Evolutionary conservation across 2,329 filamentous ascomycete genomes (phyloP).

Genomic region (Fusarium pininemorale): DNA sequence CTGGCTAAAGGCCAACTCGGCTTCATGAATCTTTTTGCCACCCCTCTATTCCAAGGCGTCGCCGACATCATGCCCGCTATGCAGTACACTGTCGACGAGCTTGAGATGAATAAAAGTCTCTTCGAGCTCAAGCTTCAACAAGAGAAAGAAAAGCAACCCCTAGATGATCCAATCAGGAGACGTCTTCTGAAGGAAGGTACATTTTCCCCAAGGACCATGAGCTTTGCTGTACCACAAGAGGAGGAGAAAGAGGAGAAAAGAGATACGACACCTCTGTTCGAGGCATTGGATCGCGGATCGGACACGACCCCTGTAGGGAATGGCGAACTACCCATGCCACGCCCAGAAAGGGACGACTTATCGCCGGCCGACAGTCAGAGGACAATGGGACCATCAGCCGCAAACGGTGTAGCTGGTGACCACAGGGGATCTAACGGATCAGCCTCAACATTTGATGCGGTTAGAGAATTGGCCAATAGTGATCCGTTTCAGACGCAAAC

Average conservation of each 20-base stretch:
- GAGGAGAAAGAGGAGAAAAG: constrained; percentile 41
- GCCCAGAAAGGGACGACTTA: constrained; percentile 40
- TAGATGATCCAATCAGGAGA: constrained; percentile 51
- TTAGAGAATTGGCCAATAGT: constrained; percentile 58
- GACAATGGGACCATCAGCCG: constrained; percentile 41
- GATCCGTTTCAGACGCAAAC: constrained; percentile 57
- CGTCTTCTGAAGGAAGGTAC: constrained; percentile 52
- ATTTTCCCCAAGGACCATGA: constrained; percentile 57
- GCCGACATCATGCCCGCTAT: constrained; percentile 86
- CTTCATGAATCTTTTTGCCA: constrained; percentile 96
- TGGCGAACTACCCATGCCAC: constrained; percentile 36
- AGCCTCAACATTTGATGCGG: constrained; percentile 55
- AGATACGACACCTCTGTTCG: constrained; percentile 23
- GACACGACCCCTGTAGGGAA: constrained; percentile 35
- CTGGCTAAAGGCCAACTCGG: constrained; percentile 88
- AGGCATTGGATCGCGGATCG: constrained; percentile 27
- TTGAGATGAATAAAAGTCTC: constrained; percentile 76
- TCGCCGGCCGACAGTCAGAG: constrained; percentile 42
- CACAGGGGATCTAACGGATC: constrained; percentile 58
- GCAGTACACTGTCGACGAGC: constrained; percentile 83
- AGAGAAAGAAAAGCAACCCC: constrained; percentile 61
- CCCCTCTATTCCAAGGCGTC: constrained; percentile 89
- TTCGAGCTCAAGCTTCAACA: constrained; percentile 76
- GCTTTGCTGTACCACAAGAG: constrained; percentile 47
- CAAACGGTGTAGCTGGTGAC: constrained; percentile 37